Evolutionary conservation across 306 rosid species (phyloP).

Genomic region (Vigna trinervia): DNA sequence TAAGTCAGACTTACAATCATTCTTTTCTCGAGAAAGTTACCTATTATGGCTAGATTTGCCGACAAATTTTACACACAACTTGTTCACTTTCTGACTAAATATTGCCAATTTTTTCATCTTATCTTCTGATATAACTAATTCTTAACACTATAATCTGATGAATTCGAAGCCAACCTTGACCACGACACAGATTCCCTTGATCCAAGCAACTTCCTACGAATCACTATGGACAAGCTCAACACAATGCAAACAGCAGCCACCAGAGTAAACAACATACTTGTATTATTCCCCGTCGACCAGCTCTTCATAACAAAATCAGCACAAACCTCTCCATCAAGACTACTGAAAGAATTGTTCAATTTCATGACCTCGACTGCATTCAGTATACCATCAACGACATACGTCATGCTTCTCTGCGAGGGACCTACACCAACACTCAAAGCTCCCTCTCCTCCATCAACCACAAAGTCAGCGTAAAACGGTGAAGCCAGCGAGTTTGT

Average conservation of each 20-base stretch:
- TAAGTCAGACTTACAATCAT: conserved; percentile 15
- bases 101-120: not conserved
- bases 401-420: conserved; percentile 55
- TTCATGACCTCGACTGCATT: conserved; percentile 58
- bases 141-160: conserved; percentile 39
- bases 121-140: conserved; percentile 21
- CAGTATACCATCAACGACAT: conserved; percentile 53
- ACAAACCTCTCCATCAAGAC: conserved; percentile 59
- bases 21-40: conserved; percentile 11
- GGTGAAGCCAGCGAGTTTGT: conserved; percentile 70
- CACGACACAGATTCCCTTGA: conserved; percentile 50
- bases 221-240: conserved; percentile 51
- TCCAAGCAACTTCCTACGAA: conserved; percentile 51
- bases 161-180: conserved; percentile 57
- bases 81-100: conserved; percentile 32
- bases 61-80: conserved; percentile 34
- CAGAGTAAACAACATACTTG: conserved; percentile 47
- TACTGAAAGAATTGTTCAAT: conserved; percentile 47
- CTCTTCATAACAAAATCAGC: conserved; percentile 47
- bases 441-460: conserved; percentile 62
- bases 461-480: conserved; percentile 70
- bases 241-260: conserved; percentile 54
- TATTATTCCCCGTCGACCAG: conserved; percentile 44
- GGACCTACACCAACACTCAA: conserved; percentile 70
- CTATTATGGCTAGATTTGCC: conserved; percentile 30